Evolutionary conservation across 1,284 basidiomycete genomes (phyloP).

Genomic region (Ustilago lituana): DNA sequence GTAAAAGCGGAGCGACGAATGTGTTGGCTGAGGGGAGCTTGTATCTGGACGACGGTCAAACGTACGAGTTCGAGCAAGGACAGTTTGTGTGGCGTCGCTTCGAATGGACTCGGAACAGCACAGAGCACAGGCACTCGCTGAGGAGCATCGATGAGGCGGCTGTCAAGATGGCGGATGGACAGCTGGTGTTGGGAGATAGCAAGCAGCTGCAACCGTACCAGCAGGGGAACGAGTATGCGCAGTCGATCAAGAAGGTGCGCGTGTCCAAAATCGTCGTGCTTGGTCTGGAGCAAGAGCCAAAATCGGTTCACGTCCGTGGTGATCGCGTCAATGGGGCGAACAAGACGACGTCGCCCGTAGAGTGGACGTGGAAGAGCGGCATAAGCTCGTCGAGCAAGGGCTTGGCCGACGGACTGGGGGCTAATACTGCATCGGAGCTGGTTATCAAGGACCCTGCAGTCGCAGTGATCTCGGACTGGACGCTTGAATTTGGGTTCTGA

Average conservation of each 20-base stretch:
- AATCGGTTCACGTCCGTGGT: slow-evolving; percentile 33
- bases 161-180: slow-evolving; percentile 16
- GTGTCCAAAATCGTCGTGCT: slow-evolving; percentile 63
- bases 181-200: slow-evolving; percentile 33
- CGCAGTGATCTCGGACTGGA: slow-evolving; percentile 53
- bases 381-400: slow-evolving; percentile 32
- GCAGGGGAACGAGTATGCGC: slow-evolving; percentile 50
- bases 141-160: slow-evolving; percentile 37
- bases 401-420: slow-evolving; percentile 10
- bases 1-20: slow-evolving; percentile 14
- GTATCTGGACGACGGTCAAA: slow-evolving; percentile 94
- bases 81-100: slow-evolving; percentile 75
- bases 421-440: slow-evolving; percentile 49
- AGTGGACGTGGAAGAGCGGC: slow-evolving; percentile 51
- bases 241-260: slow-evolving; percentile 52
- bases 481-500: slow-evolving; percentile 46
- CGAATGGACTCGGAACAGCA: slow-evolving; percentile 28
- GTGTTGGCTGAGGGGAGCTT: slow-evolving; percentile 79
- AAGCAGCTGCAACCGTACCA: slow-evolving; percentile 38
- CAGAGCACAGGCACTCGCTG: slow-evolving; percentile 26
- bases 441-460: slow-evolving; percentile 60
- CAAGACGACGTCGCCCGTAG: slow-evolving; percentile 7
- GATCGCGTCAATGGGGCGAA: slow-evolving; percentile 17
- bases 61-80: slow-evolving; percentile 80
- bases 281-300: slow-evolving; percentile 52